A percentile compares a stretch with the other conserved stretches of the same genome.
phyloP scores from a whole-genome alignment of 1,139 yeast species.

The Hyphopichia fennica region DNA sequence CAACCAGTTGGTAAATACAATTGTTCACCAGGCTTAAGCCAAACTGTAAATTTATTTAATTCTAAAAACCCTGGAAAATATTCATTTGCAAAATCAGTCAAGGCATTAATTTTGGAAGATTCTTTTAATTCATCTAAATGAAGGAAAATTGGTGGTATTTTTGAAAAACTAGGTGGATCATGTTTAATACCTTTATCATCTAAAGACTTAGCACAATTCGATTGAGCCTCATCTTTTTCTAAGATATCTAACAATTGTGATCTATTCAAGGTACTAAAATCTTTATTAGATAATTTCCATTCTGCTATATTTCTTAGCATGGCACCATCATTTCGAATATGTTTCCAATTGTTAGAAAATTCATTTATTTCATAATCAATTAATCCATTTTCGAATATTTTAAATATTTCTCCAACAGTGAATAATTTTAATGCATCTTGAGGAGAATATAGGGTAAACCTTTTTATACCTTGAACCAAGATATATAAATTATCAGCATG shows the following conservation, averaged over 20 bases:
- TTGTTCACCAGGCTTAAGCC: constrained; percentile 63
- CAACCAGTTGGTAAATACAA: constrained; percentile 73
- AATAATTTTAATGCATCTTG: constrained; percentile 54
- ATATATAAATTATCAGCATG: constrained; percentile 75
- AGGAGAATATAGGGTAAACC: constrained; percentile 68
- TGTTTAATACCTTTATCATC: constrained; percentile 13
- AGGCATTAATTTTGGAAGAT: constrained; percentile 12
- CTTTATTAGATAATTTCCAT: constrained; percentile 27
- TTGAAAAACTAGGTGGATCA: constrained; percentile 72
- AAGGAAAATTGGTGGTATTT: constrained; percentile 58
- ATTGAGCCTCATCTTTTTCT: constrained; percentile 15
- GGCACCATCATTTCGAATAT: constrained; percentile 63
- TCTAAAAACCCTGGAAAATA: constrained; percentile 50
- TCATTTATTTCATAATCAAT: constrained; percentile 58
- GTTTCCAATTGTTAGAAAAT: constrained; percentile 58
- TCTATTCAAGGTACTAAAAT: neutral
- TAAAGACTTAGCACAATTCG: constrained; percentile 9
- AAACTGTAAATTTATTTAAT: constrained; percentile 43
- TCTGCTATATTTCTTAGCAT: constrained; percentile 45
- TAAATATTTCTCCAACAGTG: constrained; percentile 58
- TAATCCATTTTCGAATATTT: constrained; percentile 58
- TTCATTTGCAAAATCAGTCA: constrained; percentile 27
- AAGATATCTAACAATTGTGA: constrained; percentile 7
- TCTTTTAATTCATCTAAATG: constrained; percentile 56
- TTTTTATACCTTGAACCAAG: constrained; percentile 57